Evolutionary conservation across 768 basidiomycete genomes (phyloP).

Genomic region (Rossbeevera mucosa): DNA sequence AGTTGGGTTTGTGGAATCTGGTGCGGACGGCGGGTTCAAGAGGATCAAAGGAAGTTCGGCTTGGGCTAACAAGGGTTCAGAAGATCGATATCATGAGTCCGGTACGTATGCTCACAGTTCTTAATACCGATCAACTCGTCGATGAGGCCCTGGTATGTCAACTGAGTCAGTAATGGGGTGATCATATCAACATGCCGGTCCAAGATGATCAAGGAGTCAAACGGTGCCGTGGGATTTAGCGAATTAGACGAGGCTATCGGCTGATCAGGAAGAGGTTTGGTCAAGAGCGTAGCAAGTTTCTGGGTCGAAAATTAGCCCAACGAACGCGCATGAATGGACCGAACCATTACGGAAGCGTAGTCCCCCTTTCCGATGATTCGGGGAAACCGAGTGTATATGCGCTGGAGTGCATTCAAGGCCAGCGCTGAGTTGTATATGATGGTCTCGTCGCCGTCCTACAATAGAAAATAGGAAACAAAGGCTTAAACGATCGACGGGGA

Average conservation of each 20-base stretch:
- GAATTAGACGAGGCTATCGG: slow-evolving; percentile 36
- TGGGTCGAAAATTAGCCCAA: slow-evolving; percentile 30
- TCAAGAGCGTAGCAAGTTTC: slow-evolving; percentile 74
- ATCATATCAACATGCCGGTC: slow-evolving; percentile 94
- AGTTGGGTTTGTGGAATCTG: slow-evolving; percentile 29
- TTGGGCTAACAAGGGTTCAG: slow-evolving; percentile 47
- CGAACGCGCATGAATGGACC: background rate
- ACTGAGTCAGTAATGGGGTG: slow-evolving; percentile 89
- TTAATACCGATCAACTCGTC: slow-evolving; percentile 89
- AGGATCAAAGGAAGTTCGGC: slow-evolving; percentile 76
- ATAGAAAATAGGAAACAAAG: background rate
- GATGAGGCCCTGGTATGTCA: slow-evolving; percentile 94
- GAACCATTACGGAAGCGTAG: slow-evolving; percentile 58
- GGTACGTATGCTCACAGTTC: slow-evolving; percentile 61
- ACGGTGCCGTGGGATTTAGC: slow-evolving; percentile 47
- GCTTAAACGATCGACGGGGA: background rate
- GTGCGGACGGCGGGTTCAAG: slow-evolving; percentile 51
- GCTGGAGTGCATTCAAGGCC: slow-evolving; percentile 78
- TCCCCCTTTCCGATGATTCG: slow-evolving; percentile 93
- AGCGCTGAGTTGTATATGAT: slow-evolving; percentile 85
- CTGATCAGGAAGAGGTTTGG: slow-evolving; percentile 49
- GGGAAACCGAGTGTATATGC: slow-evolving; percentile 84
- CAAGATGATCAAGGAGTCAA: slow-evolving; percentile 85
- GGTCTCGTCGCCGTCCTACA: slow-evolving; percentile 89
- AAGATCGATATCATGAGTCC: background rate